A percentile compares a stretch with the other conserved stretches of the same genome.
These are phyloP conservation scores for Cylindrotheca fusiformis DNA, from an alignment of 108 stramenopile species.

Conservation along the genomic window DNA sequence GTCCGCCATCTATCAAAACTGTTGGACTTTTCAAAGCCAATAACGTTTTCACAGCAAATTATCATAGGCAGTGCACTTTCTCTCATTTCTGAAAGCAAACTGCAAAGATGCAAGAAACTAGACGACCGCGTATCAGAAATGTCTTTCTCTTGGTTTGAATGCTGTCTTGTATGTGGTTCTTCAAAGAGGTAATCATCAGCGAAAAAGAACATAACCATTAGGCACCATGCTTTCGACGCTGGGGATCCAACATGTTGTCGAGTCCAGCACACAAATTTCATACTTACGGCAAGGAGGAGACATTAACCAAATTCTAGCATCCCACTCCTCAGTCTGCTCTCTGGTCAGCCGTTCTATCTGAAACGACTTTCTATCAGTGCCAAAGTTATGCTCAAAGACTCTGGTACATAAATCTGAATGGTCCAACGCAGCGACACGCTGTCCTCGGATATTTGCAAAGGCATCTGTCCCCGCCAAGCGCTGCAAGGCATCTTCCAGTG, in stretches of 20 bases:
- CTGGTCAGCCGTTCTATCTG: slow-evolving; percentile 46
- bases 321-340: slow-evolving; percentile 40
- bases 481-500: slow-evolving; percentile 53
- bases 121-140: slow-evolving; percentile 59
- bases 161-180: slow-evolving; percentile 47
- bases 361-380: slow-evolving; percentile 11
- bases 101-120: slow-evolving; percentile 67
- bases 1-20: slow-evolving; percentile 50
- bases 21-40: slow-evolving; percentile 80
- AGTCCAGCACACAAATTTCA: no score
- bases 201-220: no score
- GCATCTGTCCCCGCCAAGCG: background rate
- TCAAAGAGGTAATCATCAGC: no score
- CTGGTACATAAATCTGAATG: slow-evolving; percentile 70
- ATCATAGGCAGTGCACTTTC: slow-evolving; percentile 50
- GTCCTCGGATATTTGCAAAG: slow-evolving; percentile 7
- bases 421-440: slow-evolving; percentile 67
- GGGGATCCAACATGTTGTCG: background rate
- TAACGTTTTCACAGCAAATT: slow-evolving; percentile 85
- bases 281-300: slow-evolving; percentile 90
- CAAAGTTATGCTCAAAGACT: slow-evolving; percentile 69
- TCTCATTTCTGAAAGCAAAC: slow-evolving; percentile 41
- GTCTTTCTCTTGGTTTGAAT: slow-evolving; percentile 59
- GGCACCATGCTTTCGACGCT: no score
- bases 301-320: slow-evolving; percentile 79